Base-by-base conservation (phyloP, 108 stramenopile species). In the Cyclotella distinguenda region DNA sequence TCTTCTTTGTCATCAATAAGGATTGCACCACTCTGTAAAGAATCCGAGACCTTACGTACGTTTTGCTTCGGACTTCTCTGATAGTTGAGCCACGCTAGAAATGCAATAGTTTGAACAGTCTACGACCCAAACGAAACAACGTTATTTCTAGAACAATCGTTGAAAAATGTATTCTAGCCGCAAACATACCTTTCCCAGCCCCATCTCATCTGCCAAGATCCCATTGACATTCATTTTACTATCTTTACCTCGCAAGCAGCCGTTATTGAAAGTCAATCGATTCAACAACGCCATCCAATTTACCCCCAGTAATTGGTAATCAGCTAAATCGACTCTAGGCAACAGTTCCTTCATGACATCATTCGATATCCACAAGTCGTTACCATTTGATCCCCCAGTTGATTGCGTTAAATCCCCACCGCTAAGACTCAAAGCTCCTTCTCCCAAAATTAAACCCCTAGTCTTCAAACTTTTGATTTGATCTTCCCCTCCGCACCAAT, bases 151-250 rank as follows among this genome's bases (percentile, higher is more conserved):
- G 25, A 28, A 48, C 22, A 25, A 8, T 0, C 22, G 3, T 16
- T n/a, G 16, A 11, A 38, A 30, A 23, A n/a, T n/a, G n/a, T n/a
- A n/a, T n/a, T n/a, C n/a, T n/a, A n/a, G n/a, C n/a, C n/a, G n/a
- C n/a, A n/a, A 55, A 55, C 66, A 32, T 54, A 67, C 66, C 56
- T 79, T 78, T 31, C 88, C 93, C 43, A 93, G 72, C 21, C 97
- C 95, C 95, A 98, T 96, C 70, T 97, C 98, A 66, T 98, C 98
- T 2, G 97, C 97, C 55, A 99, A 81, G 36, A 99, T 90, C 16
- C 98, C 98, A 82, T 97, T 98, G 57, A 97, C 88, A 58, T 81
- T 85, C 70, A 59, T 49, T 42, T 67, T 68, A 13, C 64, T 58
- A 25, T 52, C 53, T 55, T 80, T 78, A 27, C 51, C 47, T 16